Evolutionary conservation across 306 rosid genomes (phyloP).

Genomic region (Cicer chorassanicum): DNA sequence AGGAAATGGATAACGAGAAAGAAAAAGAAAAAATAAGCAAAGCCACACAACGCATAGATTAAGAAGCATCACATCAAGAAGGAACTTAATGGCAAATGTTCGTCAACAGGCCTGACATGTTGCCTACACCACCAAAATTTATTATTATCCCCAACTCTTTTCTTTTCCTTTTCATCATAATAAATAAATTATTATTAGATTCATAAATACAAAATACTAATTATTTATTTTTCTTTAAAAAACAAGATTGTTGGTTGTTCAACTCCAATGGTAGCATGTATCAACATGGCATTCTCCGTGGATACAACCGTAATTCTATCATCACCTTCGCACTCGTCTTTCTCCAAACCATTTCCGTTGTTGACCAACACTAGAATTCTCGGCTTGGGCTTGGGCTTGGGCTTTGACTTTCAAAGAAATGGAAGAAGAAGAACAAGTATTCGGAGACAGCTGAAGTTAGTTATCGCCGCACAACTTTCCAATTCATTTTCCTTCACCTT

Average conservation of each 20-base stretch:
- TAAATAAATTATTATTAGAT: neutral
- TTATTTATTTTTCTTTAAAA: no score
- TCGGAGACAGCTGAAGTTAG: slow-evolving; percentile 63
- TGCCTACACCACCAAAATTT: slow-evolving; percentile 47
- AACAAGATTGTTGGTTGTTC: slow-evolving; percentile 11
- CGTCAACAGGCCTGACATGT: neutral
- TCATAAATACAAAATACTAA: neutral
- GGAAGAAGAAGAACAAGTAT: slow-evolving; percentile 36
- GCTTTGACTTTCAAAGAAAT: slow-evolving; percentile 56
- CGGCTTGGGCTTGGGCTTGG: slow-evolving; percentile 51
- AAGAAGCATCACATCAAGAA: slow-evolving; percentile 38
- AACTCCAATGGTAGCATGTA: slow-evolving; percentile 66
- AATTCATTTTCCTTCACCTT: slow-evolving; percentile 61
- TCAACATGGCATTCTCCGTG: slow-evolving; percentile 57
- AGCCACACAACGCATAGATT: neutral
- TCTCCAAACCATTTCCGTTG: slow-evolving; percentile 53
- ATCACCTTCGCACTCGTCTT: slow-evolving; percentile 46
- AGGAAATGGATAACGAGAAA: slow-evolving; percentile 34
- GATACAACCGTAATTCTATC: slow-evolving; percentile 20
- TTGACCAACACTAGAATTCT: slow-evolving; percentile 43
- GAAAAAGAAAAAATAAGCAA: slow-evolving; percentile 2
- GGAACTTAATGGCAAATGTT: slow-evolving; percentile 28
- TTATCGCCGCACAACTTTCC: slow-evolving; percentile 74
- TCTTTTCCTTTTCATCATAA: slow-evolving; percentile 42
- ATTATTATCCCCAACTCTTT: slow-evolving; percentile 21